Evolutionary conservation across 805 yeast species (phyloP).

Genomic region (Candida methanosorbosa): DNA sequence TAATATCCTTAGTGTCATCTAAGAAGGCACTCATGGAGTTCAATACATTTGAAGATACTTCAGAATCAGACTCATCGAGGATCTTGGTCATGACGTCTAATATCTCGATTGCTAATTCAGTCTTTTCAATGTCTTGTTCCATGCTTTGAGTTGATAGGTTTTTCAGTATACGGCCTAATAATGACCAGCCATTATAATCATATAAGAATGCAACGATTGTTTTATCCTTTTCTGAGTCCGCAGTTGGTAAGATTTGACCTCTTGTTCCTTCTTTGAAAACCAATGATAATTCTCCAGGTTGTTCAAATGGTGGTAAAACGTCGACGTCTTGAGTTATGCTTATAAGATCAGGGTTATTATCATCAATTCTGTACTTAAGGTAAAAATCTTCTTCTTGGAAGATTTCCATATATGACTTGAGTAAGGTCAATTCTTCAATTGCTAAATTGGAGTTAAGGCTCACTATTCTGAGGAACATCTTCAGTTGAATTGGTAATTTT

Average conservation of each 20-base stretch:
- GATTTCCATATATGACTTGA: slow-evolving; percentile 54
- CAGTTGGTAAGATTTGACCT: slow-evolving; percentile 55
- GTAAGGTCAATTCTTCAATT: slow-evolving; percentile 44
- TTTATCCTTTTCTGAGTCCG: neutral
- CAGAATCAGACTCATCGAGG: slow-evolving; percentile 28
- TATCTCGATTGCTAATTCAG: slow-evolving; percentile 36
- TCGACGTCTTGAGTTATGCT: slow-evolving; percentile 32
- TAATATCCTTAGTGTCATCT: slow-evolving; percentile 19
- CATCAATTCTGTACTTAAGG: slow-evolving; percentile 37
- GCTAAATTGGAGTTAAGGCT: slow-evolving; percentile 63
- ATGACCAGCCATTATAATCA: slow-evolving; percentile 80
- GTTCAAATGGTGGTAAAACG: slow-evolving; percentile 43
- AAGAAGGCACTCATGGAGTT: slow-evolving; percentile 27
- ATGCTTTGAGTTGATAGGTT: slow-evolving; percentile 39
- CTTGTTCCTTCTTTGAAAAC: slow-evolving; percentile 45
- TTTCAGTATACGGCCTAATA: slow-evolving; percentile 70
- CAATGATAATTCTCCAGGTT: slow-evolving; percentile 34
- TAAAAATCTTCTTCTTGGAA: slow-evolving; percentile 31
- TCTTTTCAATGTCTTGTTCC: slow-evolving; percentile 22
- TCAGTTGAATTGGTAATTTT: slow-evolving; percentile 60
- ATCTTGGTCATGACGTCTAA: slow-evolving; percentile 42
- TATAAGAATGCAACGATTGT: slow-evolving; percentile 56
- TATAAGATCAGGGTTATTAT: slow-evolving; percentile 42
- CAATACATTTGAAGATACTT: slow-evolving; percentile 16
- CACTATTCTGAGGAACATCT: slow-evolving; percentile 53